Percentiles rank a stretch among this genome's conserved stretches.
Conservation (phyloP, 169 alveolate species). For the Plasmodium adleri region DNA sequence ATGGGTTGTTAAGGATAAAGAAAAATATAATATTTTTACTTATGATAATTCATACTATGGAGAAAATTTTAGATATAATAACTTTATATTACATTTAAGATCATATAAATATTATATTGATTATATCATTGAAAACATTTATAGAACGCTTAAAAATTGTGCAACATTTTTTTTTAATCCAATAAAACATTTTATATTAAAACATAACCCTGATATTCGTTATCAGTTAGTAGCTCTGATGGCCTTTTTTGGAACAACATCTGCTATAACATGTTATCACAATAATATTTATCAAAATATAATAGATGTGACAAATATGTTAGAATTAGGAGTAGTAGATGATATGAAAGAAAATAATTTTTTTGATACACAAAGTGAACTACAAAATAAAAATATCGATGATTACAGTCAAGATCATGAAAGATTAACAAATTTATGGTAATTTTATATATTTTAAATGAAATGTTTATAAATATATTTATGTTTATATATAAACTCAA, state of each 20-base stretch:
- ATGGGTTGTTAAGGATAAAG: conserved; percentile 77
- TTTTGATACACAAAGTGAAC: conserved; percentile 85
- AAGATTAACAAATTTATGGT: conserved; percentile 83
- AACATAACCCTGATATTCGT: conserved; percentile 91
- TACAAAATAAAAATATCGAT: conserved; percentile 78
- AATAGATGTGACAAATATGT: conserved; percentile 82
- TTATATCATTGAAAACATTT: conserved; percentile 71
- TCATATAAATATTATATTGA: conserved; percentile 78
- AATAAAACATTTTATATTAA: conserved; percentile 76
- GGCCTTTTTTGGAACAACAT: conserved; percentile 87
- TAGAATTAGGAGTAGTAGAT: conserved; percentile 85
- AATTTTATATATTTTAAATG: neutral
- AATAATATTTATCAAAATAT: conserved; percentile 86
- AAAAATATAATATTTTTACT: conserved; percentile 63
- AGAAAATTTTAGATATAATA: conserved; percentile 70
- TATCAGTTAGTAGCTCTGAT: conserved; percentile 89
- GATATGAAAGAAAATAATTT: conserved; percentile 88
- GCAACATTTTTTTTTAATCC: conserved; percentile 80
- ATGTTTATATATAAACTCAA: neutral
- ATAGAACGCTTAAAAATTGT: conserved; percentile 48
- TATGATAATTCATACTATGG: conserved; percentile 76
- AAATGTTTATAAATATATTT: neutral
- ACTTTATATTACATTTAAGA: conserved; percentile 69
- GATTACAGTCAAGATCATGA: conserved; percentile 84
- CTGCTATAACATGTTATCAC: conserved; percentile 84